Evolutionary conservation across 2,329 filamentous ascomycete species (phyloP).

Genomic region (Colletotrichum magnum): DNA sequence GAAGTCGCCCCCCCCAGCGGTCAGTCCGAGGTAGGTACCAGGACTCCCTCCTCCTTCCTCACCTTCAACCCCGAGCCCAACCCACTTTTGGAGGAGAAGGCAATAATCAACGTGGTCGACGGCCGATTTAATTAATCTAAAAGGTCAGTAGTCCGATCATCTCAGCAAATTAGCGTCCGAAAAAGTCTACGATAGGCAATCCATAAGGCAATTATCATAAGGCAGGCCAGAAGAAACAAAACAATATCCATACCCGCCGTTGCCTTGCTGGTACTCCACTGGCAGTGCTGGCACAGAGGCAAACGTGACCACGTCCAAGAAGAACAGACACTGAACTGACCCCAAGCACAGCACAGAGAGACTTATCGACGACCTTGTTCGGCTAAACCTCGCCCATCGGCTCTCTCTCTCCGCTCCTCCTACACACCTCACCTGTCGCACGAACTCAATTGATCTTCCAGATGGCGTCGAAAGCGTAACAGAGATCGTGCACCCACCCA

Average conservation of each 20-base stretch:
- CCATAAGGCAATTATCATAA: not conserved
- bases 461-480: slow-evolving; percentile 35
- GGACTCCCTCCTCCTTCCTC: not conserved
- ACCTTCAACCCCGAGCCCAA: not conserved
- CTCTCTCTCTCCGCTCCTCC: slow-evolving; percentile 9
- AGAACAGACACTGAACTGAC: not conserved
- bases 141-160: slow-evolving; percentile 2
- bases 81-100: slow-evolving; percentile 36
- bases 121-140: slow-evolving; percentile 32
- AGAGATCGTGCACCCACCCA: slow-evolving; percentile 25
- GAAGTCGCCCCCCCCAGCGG: slow-evolving; percentile 20
- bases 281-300: not conserved
- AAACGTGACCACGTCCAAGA: not conserved
- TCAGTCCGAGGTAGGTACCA: not conserved
- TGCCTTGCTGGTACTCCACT: slow-evolving; percentile 13
- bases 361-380: not conserved
- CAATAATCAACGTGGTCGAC: slow-evolving; percentile 12
- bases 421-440: slow-evolving; percentile 24
- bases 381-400: not conserved
- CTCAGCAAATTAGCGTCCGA: slow-evolving; percentile 20
- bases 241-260: slow-evolving; percentile 28
- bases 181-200: slow-evolving; percentile 33
- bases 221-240: slow-evolving; percentile 23
- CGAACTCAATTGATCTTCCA: slow-evolving; percentile 38
- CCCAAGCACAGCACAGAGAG: slow-evolving; percentile 5